phyloP scores from a whole-genome alignment of 371 early-diverging fungal genomes.

The Zychaea mexicana region DNA sequence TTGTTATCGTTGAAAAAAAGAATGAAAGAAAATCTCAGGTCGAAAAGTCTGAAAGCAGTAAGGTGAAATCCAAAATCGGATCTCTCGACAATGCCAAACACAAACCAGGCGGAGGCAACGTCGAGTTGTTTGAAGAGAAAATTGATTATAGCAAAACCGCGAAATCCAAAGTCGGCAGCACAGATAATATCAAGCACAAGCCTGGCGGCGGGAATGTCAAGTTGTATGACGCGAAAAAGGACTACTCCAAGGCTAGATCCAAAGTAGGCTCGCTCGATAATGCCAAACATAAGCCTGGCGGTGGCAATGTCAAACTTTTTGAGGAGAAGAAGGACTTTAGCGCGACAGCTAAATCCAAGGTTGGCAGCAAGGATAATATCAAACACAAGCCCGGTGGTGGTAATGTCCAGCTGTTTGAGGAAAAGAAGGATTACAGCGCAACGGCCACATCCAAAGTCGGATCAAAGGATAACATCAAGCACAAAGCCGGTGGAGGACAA shows the following conservation, averaged over 20 bases:
- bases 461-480: constrained; percentile 21
- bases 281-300: constrained; percentile 24
- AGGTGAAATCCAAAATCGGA: constrained; percentile 18
- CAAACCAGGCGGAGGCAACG: constrained; percentile 18
- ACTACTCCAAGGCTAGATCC: constrained; percentile 13
- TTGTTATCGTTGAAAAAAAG: not conserved
- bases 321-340: not conserved
- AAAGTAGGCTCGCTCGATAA: constrained; percentile 26
- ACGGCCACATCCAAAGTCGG: constrained; percentile 23
- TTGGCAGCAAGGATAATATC: constrained; percentile 24
- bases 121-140: constrained; percentile 16
- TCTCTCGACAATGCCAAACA: constrained; percentile 18
- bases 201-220: not conserved
- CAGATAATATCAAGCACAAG: not conserved
- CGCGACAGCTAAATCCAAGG: constrained; percentile 17
- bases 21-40: not conserved
- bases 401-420: constrained; percentile 13
- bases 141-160: not conserved
- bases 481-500: constrained; percentile 23
- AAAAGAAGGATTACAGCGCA: constrained; percentile 6
- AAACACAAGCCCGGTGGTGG: constrained; percentile 26
- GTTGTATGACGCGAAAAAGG: not conserved
- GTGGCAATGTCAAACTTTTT: constrained; percentile 19
- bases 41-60: not conserved
- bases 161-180: not conserved